A percentile compares a stretch with the other conserved stretches of the same genome.
These are phyloP conservation scores for Fusarium tjaetaba DNA, from an alignment of 2,329 filamentous ascomycete genomes.

Conservation along the genomic window DNA sequence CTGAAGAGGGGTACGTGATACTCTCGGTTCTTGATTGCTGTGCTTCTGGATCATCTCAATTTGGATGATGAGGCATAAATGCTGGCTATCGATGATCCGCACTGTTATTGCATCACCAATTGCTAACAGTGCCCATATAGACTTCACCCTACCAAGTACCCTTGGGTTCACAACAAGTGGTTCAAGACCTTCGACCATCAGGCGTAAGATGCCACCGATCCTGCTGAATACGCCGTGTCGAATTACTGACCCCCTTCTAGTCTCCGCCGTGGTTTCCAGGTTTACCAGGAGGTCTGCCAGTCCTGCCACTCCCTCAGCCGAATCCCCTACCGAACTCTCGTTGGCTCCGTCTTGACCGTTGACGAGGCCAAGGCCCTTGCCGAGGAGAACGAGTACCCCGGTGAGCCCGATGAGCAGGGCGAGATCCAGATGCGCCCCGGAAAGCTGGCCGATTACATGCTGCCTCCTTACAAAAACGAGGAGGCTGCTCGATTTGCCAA, in stretches of 20 bases:
- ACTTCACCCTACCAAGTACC: slow-evolving; percentile 90
- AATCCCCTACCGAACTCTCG: slow-evolving; percentile 91
- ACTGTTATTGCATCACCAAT: slow-evolving; percentile 29
- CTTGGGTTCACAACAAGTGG: slow-evolving; percentile 94
- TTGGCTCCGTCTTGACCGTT: slow-evolving; percentile 92
- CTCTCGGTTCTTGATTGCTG: slow-evolving; percentile 8
- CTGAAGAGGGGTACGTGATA: slow-evolving; percentile 93
- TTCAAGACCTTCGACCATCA: slow-evolving; percentile 97
- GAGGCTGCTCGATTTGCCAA: slow-evolving; percentile 98
- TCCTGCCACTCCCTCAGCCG: slow-evolving; percentile 96
- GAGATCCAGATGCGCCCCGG: slow-evolving; percentile 98
- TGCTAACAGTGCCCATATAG: slow-evolving; percentile 60
- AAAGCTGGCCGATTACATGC: slow-evolving; percentile 98
- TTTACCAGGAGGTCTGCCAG: slow-evolving; percentile 98
- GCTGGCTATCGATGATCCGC: slow-evolving; percentile 29
- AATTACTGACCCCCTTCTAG: slow-evolving; percentile 57
- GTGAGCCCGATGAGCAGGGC: slow-evolving; percentile 96
- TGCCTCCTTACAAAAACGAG: slow-evolving; percentile 96
- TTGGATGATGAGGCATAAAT: slow-evolving; percentile 50
- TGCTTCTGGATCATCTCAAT: slow-evolving; percentile 7
- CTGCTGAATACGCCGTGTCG: slow-evolving; percentile 3
- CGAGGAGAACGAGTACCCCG: slow-evolving; percentile 98
- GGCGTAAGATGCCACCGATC: slow-evolving; percentile 72
- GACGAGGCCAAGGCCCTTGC: slow-evolving; percentile 98
- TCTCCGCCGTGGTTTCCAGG: slow-evolving; percentile 98